These are phyloP conservation scores for Ziziphus jujuba DNA, from an alignment of 306 rosid species.

Conservation along the genomic window DNA sequence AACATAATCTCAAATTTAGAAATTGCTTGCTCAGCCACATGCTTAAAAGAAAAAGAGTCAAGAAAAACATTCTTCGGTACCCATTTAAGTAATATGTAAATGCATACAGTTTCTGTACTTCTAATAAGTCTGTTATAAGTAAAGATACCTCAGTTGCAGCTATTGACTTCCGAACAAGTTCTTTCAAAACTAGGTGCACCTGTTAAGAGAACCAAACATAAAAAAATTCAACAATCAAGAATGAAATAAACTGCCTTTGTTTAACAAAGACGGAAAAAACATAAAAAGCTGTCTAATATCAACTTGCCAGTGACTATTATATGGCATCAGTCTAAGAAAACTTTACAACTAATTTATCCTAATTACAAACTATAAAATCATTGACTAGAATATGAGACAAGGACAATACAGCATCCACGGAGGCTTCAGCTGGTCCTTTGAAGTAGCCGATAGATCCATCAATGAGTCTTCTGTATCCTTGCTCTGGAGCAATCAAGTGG, in stretches of 20 bases:
- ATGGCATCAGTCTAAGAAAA: background rate
- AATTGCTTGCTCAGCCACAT: background rate
- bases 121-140: slow-evolving; percentile 7
- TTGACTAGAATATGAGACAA: slow-evolving; percentile 1
- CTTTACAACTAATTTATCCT: background rate
- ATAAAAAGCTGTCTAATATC: too few relatives aligned
- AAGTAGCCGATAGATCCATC: slow-evolving; percentile 90
- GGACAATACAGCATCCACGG: slow-evolving; percentile 92
- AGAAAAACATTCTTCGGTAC: background rate
- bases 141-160: slow-evolving; percentile 79
- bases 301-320: too few relatives aligned
- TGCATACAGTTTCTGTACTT: background rate
- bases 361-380: background rate
- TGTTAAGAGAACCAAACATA: slow-evolving; percentile 31
- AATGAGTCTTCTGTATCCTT: slow-evolving; percentile 96
- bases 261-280: background rate
- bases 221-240: background rate
- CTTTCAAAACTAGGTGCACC: slow-evolving; percentile 96
- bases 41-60: background rate
- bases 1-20: background rate
- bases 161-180: slow-evolving; percentile 93
- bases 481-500: slow-evolving; percentile 98
- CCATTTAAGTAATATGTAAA: background rate
- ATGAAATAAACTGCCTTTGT: background rate
- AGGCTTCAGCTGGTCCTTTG: slow-evolving; percentile 99